Percentiles rank a stretch among this genome's conserved stretches.
Conservation (phyloP, 495 filamentous ascomycete genomes). For the Aspergillus avenaceus region DNA sequence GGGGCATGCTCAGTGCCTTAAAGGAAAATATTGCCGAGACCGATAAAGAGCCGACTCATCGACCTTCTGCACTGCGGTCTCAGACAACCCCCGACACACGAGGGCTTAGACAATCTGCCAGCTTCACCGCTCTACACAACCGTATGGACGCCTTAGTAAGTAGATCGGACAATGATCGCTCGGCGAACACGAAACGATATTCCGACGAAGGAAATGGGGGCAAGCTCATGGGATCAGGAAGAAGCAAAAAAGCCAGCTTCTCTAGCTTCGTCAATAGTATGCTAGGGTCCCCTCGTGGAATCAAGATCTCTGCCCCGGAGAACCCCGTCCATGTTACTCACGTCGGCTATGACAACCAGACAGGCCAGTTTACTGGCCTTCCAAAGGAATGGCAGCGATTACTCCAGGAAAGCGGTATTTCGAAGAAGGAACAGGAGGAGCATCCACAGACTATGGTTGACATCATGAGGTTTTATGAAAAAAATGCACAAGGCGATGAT, state of each 20-base stretch:
- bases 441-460: slow-evolving; percentile 92
- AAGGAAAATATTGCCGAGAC: slow-evolving; percentile 56
- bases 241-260: slow-evolving; percentile 87
- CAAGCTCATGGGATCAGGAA: slow-evolving; percentile 52
- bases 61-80: slow-evolving; percentile 49
- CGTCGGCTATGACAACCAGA: slow-evolving; percentile 94
- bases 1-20: slow-evolving; percentile 61
- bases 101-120: slow-evolving; percentile 72
- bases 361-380: slow-evolving; percentile 93
- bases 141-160: slow-evolving; percentile 51
- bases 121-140: slow-evolving; percentile 63
- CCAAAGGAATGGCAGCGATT: slow-evolving; percentile 98
- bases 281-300: slow-evolving; percentile 82
- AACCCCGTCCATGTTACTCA: slow-evolving; percentile 98
- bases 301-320: slow-evolving; percentile 91
- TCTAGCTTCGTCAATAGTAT: slow-evolving; percentile 93
- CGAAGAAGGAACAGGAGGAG: slow-evolving; percentile 91
- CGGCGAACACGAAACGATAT: slow-evolving; percentile 66
- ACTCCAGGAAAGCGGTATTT: slow-evolving; percentile 92
- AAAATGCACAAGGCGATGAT: slow-evolving; percentile 80
- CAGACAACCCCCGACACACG: slow-evolving; percentile 57
- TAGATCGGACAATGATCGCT: slow-evolving; percentile 31
- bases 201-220: slow-evolving; percentile 74
- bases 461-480: slow-evolving; percentile 94
- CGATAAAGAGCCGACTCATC: slow-evolving; percentile 31